These are phyloP conservation scores for Trichomonas tenax DNA, from an alignment of 208 protist genomes.

Conservation along the genomic window DNA sequence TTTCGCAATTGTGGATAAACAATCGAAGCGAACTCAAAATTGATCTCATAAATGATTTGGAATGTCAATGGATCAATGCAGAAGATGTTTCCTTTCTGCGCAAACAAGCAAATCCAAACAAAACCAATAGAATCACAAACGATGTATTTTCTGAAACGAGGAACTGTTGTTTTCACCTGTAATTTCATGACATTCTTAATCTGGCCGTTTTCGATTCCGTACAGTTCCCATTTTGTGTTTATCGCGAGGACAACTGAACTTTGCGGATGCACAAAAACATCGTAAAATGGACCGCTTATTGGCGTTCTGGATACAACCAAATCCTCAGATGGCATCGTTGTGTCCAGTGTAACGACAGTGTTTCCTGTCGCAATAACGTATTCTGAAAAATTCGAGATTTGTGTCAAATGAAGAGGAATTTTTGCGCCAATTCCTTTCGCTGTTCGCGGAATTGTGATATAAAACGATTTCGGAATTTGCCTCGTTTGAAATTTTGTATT, in stretches of 20 bases:
- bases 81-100: background rate
- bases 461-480: background rate
- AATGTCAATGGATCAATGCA: background rate
- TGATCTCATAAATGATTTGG: background rate
- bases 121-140: background rate
- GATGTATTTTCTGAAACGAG: background rate
- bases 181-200: background rate
- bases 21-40: background rate
- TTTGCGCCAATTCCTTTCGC: background rate
- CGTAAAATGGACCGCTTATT: background rate
- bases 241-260: background rate
- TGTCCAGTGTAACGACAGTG: background rate
- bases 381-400: background rate
- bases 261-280: background rate
- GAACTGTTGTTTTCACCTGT: background rate
- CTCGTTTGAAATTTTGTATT: background rate
- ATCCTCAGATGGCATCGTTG: background rate
- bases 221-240: background rate
- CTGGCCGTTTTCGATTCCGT: background rate
- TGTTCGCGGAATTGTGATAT: background rate
- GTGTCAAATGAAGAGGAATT: background rate
- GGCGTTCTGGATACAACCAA: background rate
- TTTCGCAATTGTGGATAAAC: background rate
- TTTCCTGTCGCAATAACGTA: background rate
- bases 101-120: background rate